phyloP scores from a whole-genome alignment of 1,139 yeast species.

The Suhomyces bribrorum region DNA sequence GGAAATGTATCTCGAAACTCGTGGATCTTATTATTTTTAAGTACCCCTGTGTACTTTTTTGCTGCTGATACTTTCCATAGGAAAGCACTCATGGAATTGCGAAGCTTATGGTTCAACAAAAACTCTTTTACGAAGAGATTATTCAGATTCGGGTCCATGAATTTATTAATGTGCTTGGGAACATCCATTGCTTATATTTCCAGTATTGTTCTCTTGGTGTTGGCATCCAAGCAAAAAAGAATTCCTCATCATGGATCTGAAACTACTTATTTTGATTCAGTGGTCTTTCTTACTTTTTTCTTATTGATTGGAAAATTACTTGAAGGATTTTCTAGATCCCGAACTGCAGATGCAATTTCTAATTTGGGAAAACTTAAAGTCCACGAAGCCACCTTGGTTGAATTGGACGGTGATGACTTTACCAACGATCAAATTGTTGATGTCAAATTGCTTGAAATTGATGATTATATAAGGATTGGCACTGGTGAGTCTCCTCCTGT shows the following conservation, averaged over 20 bases:
- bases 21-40: constrained; percentile 65
- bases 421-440: constrained; percentile 41
- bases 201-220: constrained; percentile 56
- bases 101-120: constrained; percentile 56
- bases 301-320: constrained; percentile 67
- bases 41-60: constrained; percentile 75
- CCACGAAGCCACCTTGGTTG: constrained; percentile 50
- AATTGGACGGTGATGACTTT: constrained; percentile 24
- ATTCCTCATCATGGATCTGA: constrained; percentile 45
- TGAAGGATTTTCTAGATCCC: constrained; percentile 65
- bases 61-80: constrained; percentile 73
- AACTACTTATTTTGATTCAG: constrained; percentile 76
- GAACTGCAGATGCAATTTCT: constrained; percentile 67
- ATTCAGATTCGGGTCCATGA: constrained; percentile 78
- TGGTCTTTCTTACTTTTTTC: constrained; percentile 72
- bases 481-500: constrained; percentile 76
- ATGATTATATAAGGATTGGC: constrained; percentile 57
- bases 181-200: constrained; percentile 73
- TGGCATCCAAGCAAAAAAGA: constrained; percentile 45
- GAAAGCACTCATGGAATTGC: constrained; percentile 62
- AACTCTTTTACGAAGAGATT: constrained; percentile 58
- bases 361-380: constrained; percentile 54
- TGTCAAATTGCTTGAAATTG: constrained; percentile 59
- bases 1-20: constrained; percentile 63
- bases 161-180: constrained; percentile 67